These are phyloP conservation scores for Saturnispora galanensis DNA, from an alignment of 805 yeast species.

Conservation along the genomic window DNA sequence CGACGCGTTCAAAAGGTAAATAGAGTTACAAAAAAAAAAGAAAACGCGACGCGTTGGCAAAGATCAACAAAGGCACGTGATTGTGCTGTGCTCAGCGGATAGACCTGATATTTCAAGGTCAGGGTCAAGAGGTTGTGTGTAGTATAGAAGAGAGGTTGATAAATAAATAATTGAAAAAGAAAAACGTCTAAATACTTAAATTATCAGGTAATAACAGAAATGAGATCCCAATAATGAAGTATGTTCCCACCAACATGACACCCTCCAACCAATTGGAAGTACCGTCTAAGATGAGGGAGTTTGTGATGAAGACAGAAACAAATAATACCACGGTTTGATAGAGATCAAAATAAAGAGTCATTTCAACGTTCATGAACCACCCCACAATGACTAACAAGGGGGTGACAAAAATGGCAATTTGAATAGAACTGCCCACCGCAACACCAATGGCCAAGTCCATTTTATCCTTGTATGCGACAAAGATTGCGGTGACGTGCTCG, in stretches of 20 bases:
- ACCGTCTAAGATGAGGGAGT: conserved; percentile 84
- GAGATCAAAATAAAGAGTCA: conserved; percentile 85
- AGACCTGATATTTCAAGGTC: no score
- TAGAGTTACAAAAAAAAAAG: no score
- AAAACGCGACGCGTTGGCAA: no score
- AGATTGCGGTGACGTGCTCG: conserved; percentile 93
- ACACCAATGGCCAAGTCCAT: conserved; percentile 97
- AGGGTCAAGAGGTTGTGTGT: no score
- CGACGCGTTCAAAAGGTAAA: no score
- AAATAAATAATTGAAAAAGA: not conserved
- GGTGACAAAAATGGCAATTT: conserved; percentile 89
- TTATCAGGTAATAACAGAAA: conserved; percentile 80
- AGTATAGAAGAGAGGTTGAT: no score
- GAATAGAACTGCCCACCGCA: conserved; percentile 92
- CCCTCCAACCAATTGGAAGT: conserved; percentile 97
- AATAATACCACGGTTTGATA: conserved; percentile 91
- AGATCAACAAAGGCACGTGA: no score
- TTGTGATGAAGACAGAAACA: conserved; percentile 79
- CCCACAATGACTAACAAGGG: conserved; percentile 92
- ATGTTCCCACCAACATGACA: conserved; percentile 79
- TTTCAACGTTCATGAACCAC: conserved; percentile 86
- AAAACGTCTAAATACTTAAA: conserved; percentile 6
- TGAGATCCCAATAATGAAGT: conserved; percentile 78
- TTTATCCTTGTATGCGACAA: conserved; percentile 91
- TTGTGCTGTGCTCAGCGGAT: no score